Evolutionary conservation across 441 rosid genomes (phyloP).

Genomic region (Gossypium schwendimanii): DNA sequence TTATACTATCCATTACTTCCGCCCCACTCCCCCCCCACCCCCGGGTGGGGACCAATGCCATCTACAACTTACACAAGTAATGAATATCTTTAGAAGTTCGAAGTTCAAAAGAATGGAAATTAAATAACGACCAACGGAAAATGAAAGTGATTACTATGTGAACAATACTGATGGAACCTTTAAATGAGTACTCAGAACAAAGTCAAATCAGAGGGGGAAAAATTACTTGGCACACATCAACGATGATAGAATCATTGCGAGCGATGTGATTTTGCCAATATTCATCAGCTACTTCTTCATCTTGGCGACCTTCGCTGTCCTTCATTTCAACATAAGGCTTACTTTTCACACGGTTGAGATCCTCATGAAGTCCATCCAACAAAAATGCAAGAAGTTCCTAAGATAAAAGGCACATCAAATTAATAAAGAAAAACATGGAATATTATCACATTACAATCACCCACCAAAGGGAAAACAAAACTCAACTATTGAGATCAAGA

Average conservation of each 20-base stretch:
- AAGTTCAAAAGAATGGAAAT: background rate
- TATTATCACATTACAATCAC: conserved; percentile 8
- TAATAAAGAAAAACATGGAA: conserved; percentile 12
- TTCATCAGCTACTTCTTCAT: conserved; percentile 70
- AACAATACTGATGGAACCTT: conserved; percentile 18
- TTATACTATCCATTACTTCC: background rate
- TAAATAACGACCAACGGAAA: background rate
- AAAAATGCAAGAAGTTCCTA: conserved; percentile 74
- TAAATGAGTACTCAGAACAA: background rate
- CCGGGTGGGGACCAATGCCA: background rate
- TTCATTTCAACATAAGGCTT: conserved; percentile 69
- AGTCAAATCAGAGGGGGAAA: conserved; percentile 23
- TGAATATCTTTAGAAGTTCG: background rate
- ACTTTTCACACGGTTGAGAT: conserved; percentile 64
- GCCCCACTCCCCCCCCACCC: too few species aligned
- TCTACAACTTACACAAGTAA: background rate
- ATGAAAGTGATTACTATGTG: background rate
- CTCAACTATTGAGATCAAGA: conserved; percentile 20
- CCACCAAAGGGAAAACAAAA: conserved; percentile 18
- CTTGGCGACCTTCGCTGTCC: conserved; percentile 60
- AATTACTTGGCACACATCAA: conserved; percentile 66
- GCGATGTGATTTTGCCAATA: conserved; percentile 68
- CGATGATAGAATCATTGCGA: conserved; percentile 65
- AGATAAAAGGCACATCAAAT: conserved; percentile 21
- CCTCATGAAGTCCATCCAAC: conserved; percentile 79